Conservation (phyloP, 2,329 filamentous ascomycete genomes). For the Diaporthe humulicola region DNA sequence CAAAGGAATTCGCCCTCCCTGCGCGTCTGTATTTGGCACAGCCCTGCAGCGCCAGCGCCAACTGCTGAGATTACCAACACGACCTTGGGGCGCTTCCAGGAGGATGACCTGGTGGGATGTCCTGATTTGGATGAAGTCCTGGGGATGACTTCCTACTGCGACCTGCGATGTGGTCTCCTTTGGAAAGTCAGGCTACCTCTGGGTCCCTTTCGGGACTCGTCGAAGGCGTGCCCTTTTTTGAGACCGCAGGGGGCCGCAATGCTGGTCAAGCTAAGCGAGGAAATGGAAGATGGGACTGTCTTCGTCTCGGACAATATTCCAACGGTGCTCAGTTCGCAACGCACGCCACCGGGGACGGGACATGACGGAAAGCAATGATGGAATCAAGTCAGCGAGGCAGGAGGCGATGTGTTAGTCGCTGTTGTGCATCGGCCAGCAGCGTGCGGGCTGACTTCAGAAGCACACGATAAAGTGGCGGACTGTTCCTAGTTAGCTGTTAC, state of each 20-base stretch:
- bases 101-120: constrained; percentile 17
- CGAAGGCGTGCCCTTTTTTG: not conserved
- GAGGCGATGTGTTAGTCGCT: not conserved
- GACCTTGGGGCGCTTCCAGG: not conserved
- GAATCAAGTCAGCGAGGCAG: not conserved
- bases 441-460: not conserved
- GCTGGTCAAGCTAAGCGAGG: not conserved
- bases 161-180: not conserved
- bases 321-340: not conserved
- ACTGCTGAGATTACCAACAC: constrained; percentile 19
- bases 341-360: not conserved
- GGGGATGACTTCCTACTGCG: constrained; percentile 12
- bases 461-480: not conserved
- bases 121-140: constrained; percentile 4
- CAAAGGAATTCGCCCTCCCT: not conserved
- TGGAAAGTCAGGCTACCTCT: not conserved
- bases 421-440: not conserved
- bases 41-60: not conserved
- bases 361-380: not conserved
- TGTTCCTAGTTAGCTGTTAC: not conserved
- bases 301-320: not conserved
- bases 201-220: not conserved
- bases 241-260: not conserved
- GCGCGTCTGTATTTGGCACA: not conserved
- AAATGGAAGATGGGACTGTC: not conserved